Percentiles rank a stretch among this genome's conserved stretches.
Conservation (phyloP, 78 protist species). For the Emiliania huxleyi region DNA sequence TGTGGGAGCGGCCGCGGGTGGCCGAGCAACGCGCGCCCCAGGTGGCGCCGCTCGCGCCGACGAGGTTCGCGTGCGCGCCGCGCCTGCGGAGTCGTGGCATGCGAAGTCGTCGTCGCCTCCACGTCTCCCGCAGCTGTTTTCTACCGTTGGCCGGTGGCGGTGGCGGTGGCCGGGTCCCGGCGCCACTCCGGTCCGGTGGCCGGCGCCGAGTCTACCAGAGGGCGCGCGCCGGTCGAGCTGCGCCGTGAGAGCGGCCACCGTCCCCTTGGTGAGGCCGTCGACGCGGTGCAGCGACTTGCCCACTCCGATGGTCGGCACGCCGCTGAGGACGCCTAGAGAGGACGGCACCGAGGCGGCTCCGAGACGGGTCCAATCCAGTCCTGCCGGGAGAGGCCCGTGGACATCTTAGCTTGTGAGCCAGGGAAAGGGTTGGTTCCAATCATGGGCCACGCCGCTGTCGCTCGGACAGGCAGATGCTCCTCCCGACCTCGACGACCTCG, state of each 20-base stretch:
- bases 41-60: not conserved
- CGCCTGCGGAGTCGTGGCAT: not conserved
- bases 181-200: too few species aligned
- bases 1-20: too few species aligned
- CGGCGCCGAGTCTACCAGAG: too few species aligned
- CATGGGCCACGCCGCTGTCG: not conserved
- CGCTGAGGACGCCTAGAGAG: conserved; percentile 27
- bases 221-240: too few species aligned
- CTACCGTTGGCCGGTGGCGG: not conserved
- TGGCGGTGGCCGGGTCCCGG: not conserved
- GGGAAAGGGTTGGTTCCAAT: not conserved
- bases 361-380: not conserved
- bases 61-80: not conserved
- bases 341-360: not conserved
- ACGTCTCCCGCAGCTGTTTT: too few species aligned
- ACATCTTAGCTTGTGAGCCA: not conserved
- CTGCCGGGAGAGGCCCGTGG: not conserved
- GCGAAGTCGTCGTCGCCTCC: not conserved
- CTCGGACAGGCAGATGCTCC: too few species aligned
- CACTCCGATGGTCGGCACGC: conserved; percentile 19
- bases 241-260: too few species aligned
- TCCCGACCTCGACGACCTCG: too few species aligned
- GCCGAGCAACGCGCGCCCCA: conserved; percentile 28
- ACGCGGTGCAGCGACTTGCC: conserved; percentile 20
- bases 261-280: conserved; percentile 23